Conservation (phyloP, 495 filamentous ascomycete genomes). For the Pseudevernia furfuracea region DNA sequence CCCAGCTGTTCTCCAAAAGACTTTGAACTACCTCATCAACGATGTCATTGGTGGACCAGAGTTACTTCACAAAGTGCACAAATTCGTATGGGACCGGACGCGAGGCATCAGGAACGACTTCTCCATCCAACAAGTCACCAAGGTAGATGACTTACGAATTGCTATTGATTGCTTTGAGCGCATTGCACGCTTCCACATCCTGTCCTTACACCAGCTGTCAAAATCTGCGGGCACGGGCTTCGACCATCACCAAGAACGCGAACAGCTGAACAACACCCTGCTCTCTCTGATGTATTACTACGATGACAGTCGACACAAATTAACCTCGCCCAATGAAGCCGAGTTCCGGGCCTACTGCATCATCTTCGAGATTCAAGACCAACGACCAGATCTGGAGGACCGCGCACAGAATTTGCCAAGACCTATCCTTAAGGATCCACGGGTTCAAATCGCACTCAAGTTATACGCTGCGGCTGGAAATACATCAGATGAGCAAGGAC, state of each 20-base stretch:
- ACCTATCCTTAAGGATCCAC: conserved; percentile 45
- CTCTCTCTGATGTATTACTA: conserved; percentile 84
- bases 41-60: conserved; percentile 59
- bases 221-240: conserved; percentile 52
- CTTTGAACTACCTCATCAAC: conserved; percentile 75
- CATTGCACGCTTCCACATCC: conserved; percentile 85
- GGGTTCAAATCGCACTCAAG: conserved; percentile 59
- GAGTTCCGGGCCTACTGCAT: conserved; percentile 90
- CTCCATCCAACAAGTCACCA: conserved; percentile 73
- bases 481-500: conserved; percentile 54
- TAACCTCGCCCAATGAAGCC: conserved; percentile 61
- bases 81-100: conserved; percentile 91
- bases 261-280: conserved; percentile 83
- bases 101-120: conserved; percentile 90
- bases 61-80: conserved; percentile 61
- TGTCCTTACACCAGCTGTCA: conserved; percentile 77
- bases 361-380: conserved; percentile 70
- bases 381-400: conserved; percentile 60
- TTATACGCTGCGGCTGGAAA: conserved; percentile 63
- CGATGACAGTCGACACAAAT: conserved; percentile 56
- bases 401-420: conserved; percentile 64
- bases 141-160: conserved; percentile 55
- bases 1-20: conserved; percentile 61
- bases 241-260: conserved; percentile 78
- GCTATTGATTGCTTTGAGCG: conserved; percentile 78